Evolutionary conservation across 805 yeast genomes (phyloP), one percentile per base, ranked within the genome.

Genomic region (Wickerhamiella spandovensis): DNA sequence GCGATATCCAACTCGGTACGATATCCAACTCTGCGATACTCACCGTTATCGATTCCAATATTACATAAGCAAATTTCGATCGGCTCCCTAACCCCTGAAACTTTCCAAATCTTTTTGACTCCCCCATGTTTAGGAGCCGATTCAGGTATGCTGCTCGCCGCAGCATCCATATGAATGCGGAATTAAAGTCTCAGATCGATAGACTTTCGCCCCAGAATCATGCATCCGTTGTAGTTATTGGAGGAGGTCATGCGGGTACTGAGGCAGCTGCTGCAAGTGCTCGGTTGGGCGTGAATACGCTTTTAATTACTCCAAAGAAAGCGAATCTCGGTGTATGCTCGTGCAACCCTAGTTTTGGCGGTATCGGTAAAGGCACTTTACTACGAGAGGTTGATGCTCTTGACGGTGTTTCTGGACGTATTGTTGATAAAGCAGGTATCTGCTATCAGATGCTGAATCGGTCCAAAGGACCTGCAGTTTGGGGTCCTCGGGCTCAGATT

Each of bases 191-290:
- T 2, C 39, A 18, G n/a, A 47, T 54, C 1, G 51, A 32, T 2
- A 24, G 12, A 20, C 47, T 52, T 13, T 45, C 28, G 8, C 23
- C 35, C 5, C n/a, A 17, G 13, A n/a, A 10, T 12, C 10, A 21
- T 9, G 46, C 51, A 2, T 90, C 88, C 0, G 96, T 88, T 0
- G 74, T 90, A 1, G 90, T 92, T 4, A 78, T 92, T 20, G 99
- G 99, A 4, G 99, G 95, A 12, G 99, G 99, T 0, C 99, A 92
- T 69, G 98, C 98, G 35, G 99, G 99, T 12, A 82, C 95, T 58
- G 99, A 92, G 66, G 98, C 99, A 0, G 92, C 95, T 2, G 74
- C 96, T 0, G 97, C 90, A 0, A 73, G 95, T 1, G 95, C 97
- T 0, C 72, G 99, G 54, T 62, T 84, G 1, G 97, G 97, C 0